These are phyloP conservation scores for Solanum aculeatissimum DNA, from an alignment of 305 asterid genomes.

Conservation along the genomic window DNA sequence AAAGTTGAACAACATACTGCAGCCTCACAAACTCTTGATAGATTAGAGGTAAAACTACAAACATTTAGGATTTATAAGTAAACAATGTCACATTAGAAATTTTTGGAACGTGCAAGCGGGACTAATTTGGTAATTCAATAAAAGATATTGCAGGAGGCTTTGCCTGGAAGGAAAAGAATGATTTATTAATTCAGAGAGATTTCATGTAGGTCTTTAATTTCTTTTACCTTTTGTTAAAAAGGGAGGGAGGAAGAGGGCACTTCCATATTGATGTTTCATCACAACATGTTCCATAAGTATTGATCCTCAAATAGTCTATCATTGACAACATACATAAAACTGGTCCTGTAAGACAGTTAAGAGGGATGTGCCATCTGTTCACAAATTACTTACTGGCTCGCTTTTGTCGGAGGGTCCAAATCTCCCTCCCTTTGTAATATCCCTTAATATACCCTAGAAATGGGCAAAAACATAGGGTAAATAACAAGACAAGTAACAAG, in stretches of 20 bases:
- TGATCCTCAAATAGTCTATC: neutral
- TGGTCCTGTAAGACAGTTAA: neutral
- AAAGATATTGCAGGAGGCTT: neutral
- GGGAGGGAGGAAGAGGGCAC: neutral
- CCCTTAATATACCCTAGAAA: constrained; percentile 30
- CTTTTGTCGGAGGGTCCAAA: constrained; percentile 13
- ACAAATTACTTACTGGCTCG: constrained; percentile 14
- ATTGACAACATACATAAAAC: neutral
- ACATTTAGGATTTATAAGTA: neutral
- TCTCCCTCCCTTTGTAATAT: constrained; percentile 26
- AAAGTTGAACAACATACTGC: neutral
- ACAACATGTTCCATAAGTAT: neutral
- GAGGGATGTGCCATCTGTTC: constrained; percentile 3
- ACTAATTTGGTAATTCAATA: neutral
- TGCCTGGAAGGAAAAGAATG: neutral
- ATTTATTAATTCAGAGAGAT: neutral
- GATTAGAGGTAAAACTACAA: neutral
- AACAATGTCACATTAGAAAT: neutral
- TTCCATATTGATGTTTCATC: neutral
- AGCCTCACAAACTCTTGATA: neutral
- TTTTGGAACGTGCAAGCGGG: neutral
- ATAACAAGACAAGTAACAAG: neutral
- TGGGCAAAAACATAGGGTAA: neutral
- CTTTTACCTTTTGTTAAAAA: neutral
- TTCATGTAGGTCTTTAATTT: neutral